Conservation (phyloP, 495 filamentous ascomycete genomes). For the Cairneyella variabilis region DNA sequence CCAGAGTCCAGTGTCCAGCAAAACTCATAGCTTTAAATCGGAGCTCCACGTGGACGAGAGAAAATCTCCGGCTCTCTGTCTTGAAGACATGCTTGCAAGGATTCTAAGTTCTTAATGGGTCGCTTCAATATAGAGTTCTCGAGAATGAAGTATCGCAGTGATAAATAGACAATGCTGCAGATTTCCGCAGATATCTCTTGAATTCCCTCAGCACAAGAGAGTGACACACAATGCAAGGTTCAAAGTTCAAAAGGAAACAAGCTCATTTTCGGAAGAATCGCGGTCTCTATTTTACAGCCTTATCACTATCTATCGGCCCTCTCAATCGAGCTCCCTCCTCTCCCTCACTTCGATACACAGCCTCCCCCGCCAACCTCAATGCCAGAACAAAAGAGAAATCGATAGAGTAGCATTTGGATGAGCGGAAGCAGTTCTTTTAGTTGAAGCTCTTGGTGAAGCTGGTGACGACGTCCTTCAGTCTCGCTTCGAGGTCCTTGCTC, state of each 20-base stretch:
- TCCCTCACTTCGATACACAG: conserved; percentile 22
- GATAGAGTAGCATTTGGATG: conserved; percentile 13
- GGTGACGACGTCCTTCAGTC: conserved; percentile 73
- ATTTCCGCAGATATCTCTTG: no score
- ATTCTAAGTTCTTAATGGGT: no score
- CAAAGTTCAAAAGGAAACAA: conserved; percentile 1
- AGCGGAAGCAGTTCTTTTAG: conserved; percentile 17
- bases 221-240: no score
- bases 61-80: no score
- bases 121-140: no score
- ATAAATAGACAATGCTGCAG: no score
- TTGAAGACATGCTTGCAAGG: no score
- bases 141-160: no score
- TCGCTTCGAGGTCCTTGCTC: conserved; percentile 89
- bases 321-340: conserved; percentile 6
- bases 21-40: no score
- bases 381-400: conserved; percentile 25
- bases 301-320: conserved; percentile 22
- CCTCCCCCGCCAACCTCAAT: conserved; percentile 11
- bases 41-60: no score
- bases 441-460: conserved; percentile 93
- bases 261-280: conserved; percentile 18
- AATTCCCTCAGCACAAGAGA: no score
- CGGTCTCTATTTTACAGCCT: conserved; percentile 27
- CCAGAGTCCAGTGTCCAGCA: no score